Evolutionary conservation across 495 filamentous ascomycete genomes (phyloP).

Genomic region (Podospora sp.): DNA sequence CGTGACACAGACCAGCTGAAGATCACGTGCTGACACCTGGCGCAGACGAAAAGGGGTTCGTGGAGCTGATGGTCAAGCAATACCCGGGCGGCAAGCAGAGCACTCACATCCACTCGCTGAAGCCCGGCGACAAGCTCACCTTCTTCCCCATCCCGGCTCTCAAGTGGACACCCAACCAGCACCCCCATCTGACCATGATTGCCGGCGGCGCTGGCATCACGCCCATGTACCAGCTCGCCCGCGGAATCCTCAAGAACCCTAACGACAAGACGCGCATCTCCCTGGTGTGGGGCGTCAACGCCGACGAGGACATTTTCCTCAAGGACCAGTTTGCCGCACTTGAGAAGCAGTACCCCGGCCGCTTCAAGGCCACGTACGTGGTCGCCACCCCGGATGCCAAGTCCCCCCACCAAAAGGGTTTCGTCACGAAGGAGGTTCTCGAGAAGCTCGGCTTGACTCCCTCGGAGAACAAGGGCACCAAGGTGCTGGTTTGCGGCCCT

Average conservation of each 20-base stretch:
- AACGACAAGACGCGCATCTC: constrained; percentile 63
- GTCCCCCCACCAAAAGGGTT: constrained; percentile 54
- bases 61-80: constrained; percentile 65
- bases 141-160: constrained; percentile 56
- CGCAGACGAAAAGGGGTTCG: constrained; percentile 54
- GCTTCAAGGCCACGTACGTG: constrained; percentile 63
- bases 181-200: constrained; percentile 58
- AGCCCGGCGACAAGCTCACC: constrained; percentile 60
- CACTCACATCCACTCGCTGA: constrained; percentile 61
- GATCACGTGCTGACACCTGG: constrained; percentile 11
- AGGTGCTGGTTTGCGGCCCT: constrained; percentile 69
- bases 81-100: constrained; percentile 67
- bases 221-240: constrained; percentile 63
- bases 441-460: constrained; percentile 48
- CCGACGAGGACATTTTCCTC: constrained; percentile 63
- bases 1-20: background rate
- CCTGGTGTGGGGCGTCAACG: constrained; percentile 67
- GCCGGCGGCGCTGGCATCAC: constrained; percentile 68
- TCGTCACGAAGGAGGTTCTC: constrained; percentile 59
- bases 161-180: constrained; percentile 58
- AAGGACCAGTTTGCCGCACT: constrained; percentile 56
- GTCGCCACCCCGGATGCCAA: constrained; percentile 52
- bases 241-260: constrained; percentile 64
- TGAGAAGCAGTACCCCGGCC: constrained; percentile 54
- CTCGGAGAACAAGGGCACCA: constrained; percentile 43